phyloP scores from a whole-genome alignment of 2,329 filamentous ascomycete genomes.

The Plectosphaerella plurivora region DNA sequence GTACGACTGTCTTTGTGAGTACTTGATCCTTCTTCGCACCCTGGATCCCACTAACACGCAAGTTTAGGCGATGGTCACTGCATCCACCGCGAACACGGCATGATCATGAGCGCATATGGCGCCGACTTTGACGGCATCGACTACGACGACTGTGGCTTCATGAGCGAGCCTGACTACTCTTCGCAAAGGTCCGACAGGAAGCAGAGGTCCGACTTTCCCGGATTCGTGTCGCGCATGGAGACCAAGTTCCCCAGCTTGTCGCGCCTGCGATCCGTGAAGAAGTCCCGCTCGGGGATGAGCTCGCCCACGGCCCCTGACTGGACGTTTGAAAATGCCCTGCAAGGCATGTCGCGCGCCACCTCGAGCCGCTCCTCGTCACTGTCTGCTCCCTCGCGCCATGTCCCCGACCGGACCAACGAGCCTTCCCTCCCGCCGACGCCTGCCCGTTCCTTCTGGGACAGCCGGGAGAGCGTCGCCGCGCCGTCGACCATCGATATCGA shows the following conservation, averaged over 20 bases:
- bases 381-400: conserved; percentile 53
- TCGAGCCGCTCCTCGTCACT: conserved; percentile 79
- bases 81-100: conserved; percentile 46
- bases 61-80: conserved; percentile 57
- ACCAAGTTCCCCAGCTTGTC: conserved; percentile 52
- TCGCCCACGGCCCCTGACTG: conserved; percentile 73
- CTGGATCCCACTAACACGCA: background rate
- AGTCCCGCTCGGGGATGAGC: conserved; percentile 37
- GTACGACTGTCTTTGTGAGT: conserved; percentile 73
- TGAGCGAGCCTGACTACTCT: conserved; percentile 58
- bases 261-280: conserved; percentile 44
- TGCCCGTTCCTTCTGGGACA: conserved; percentile 58
- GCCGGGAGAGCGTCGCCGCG: conserved; percentile 48
- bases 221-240: conserved; percentile 61
- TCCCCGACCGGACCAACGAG: conserved; percentile 41
- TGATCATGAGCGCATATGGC: conserved; percentile 33
- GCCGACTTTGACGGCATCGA: conserved; percentile 43
- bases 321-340: conserved; percentile 71
- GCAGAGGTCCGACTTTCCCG: conserved; percentile 48
- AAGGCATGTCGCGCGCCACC: conserved; percentile 52
- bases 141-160: conserved; percentile 59
- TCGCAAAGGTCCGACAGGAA: conserved; percentile 46
- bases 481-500: conserved; percentile 46
- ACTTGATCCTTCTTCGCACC: background rate
- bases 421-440: conserved; percentile 56